A percentile compares a stretch with the other conserved stretches of the same genome.
phyloP scores from a whole-genome alignment of 2,329 filamentous ascomycete genomes.

The Penicillium vulpinum region DNA sequence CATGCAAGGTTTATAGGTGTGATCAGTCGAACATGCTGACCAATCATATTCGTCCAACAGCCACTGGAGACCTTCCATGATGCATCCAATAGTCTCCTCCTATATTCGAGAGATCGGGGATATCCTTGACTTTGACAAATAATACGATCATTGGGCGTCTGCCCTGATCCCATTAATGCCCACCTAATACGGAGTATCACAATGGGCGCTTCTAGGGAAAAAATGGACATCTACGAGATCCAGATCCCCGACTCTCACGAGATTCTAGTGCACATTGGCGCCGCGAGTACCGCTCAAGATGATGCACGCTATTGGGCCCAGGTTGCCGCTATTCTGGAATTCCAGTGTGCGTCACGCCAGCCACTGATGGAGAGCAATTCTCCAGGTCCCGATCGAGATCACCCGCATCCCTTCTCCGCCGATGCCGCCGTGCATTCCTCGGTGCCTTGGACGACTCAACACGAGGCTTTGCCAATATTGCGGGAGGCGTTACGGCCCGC shows the following conservation, averaged over 20 bases:
- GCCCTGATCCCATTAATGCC: background rate
- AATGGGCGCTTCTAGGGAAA: background rate
- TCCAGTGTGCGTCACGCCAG: conserved; percentile 33
- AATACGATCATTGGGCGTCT: background rate
- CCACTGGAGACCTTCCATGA: too few relatives aligned
- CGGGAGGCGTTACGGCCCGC: conserved; percentile 9
- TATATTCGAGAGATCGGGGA: background rate
- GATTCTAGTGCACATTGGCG: conserved; percentile 46
- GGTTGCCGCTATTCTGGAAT: conserved; percentile 39
- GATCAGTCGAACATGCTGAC: background rate
- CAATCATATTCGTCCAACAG: background rate
- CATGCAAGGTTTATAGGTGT: background rate
- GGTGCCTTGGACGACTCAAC: background rate
- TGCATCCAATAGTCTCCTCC: background rate
- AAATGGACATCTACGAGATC: too few relatives aligned
- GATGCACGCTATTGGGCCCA: conserved; percentile 43
- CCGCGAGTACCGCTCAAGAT: conserved; percentile 38
- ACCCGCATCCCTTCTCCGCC: background rate
- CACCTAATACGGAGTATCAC: background rate
- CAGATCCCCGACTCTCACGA: conserved; percentile 17
- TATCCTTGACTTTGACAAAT: background rate
- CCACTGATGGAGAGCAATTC: background rate
- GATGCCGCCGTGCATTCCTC: background rate
- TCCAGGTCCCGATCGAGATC: background rate
- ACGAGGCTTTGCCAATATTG: conserved; percentile 4